Conservation (phyloP, 192 early-diverging fungal genomes). For the Glomus cerebriforme region DNA sequence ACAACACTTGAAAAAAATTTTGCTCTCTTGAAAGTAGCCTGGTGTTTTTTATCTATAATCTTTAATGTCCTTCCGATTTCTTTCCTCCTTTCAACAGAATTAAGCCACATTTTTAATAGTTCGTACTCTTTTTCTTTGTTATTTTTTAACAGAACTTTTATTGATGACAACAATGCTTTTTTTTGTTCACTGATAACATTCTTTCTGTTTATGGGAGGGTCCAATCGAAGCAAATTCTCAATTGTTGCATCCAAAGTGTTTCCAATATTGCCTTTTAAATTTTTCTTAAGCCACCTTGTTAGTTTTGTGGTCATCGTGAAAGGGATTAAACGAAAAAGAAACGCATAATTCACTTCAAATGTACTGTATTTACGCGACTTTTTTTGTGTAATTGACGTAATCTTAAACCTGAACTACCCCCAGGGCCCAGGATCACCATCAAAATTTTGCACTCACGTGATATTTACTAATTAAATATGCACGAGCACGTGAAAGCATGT, state of each 20-base stretch:
- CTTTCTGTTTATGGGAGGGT: slow-evolving; percentile 19
- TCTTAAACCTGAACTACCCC: too few species aligned
- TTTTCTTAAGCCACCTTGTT: slow-evolving; percentile 20
- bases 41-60: slow-evolving; percentile 4
- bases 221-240: slow-evolving; percentile 9
- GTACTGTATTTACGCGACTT: not conserved
- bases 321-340: slow-evolving; percentile 12
- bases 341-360: not conserved
- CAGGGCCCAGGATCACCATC: too few species aligned
- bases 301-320: slow-evolving; percentile 15
- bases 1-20: slow-evolving; percentile 21
- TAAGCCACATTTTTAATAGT: slow-evolving; percentile 26
- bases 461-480: too few species aligned
- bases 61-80: slow-evolving; percentile 21
- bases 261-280: slow-evolving; percentile 5
- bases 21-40: slow-evolving; percentile 18
- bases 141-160: slow-evolving; percentile 22
- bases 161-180: slow-evolving; percentile 10
- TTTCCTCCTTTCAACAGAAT: not conserved
- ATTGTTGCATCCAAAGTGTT: slow-evolving; percentile 21
- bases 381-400: too few species aligned
- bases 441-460: too few species aligned
- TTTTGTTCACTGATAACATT: slow-evolving; percentile 17
- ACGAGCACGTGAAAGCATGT: too few species aligned
- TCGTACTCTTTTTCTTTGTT: slow-evolving; percentile 15